phyloP scores from a whole-genome alignment of 2,329 filamentous ascomycete species.

The Ilyonectria sp. region DNA sequence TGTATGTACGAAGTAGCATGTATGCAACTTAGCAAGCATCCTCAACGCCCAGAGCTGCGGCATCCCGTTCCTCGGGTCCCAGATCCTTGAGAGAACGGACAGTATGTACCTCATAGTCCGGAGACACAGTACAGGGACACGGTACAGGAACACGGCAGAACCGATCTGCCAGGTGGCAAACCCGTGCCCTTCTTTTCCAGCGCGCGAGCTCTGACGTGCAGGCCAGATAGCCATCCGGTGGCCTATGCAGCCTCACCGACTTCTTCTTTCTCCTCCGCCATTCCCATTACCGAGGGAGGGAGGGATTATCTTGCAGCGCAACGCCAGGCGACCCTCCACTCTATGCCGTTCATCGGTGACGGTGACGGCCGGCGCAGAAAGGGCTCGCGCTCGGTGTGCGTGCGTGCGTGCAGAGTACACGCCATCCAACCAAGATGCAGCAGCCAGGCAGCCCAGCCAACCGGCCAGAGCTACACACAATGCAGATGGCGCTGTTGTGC shows the following conservation, averaged over 20 bases:
- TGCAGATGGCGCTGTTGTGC: conserved; percentile 17
- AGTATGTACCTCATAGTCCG: conserved; percentile 25
- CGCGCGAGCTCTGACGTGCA: conserved; percentile 27
- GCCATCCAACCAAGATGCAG: conserved; percentile 20
- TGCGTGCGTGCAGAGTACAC: conserved; percentile 1
- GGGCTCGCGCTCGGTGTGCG: not conserved
- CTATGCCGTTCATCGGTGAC: conserved; percentile 6
- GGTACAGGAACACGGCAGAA: conserved; percentile 10
- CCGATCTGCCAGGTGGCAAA: conserved; percentile 22
- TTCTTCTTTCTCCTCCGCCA: conserved; percentile 8
- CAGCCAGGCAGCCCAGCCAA: not conserved
- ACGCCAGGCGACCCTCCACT: not conserved
- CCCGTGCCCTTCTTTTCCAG: conserved; percentile 7
- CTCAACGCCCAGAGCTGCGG: conserved; percentile 19
- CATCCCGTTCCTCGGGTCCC: conserved; percentile 21
- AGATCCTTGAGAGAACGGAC: conserved; percentile 16
- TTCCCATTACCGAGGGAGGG: conserved; percentile 5
- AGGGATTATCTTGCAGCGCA: conserved; percentile 3
- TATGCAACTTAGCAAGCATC: conserved; percentile 16
- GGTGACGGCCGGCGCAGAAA: not conserved
- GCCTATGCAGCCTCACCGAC: conserved; percentile 24
- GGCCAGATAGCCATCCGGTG: not conserved
- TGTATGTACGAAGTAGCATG: conserved; percentile 5
- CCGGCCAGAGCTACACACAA: not conserved
- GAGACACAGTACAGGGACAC: conserved; percentile 8